Conservation (phyloP, 2,329 filamentous ascomycete species). For the Sporothrix mexicana region DNA sequence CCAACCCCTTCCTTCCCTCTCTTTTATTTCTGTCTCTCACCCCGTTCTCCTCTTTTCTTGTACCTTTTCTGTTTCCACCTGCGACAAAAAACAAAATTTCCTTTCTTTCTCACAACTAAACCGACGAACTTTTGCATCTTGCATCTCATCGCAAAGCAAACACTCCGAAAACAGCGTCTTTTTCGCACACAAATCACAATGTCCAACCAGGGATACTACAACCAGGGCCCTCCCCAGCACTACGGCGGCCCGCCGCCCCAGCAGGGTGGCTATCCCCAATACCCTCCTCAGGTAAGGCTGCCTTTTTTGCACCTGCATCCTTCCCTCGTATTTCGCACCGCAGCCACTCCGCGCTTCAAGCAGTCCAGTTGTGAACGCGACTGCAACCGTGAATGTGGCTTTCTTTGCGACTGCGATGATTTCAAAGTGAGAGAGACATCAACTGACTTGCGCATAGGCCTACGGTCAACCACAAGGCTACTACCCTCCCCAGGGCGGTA, state of each 20-base stretch:
- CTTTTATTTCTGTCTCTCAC: neutral
- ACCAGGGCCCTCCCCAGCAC: slow-evolving; percentile 44
- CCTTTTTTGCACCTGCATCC: neutral
- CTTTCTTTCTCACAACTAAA: slow-evolving; percentile 9
- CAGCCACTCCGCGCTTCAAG: neutral
- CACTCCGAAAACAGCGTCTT: neutral
- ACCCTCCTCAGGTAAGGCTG: slow-evolving; percentile 51
- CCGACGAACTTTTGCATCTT: neutral
- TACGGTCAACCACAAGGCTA: slow-evolving; percentile 47
- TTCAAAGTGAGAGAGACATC: neutral
- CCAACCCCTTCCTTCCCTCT: neutral
- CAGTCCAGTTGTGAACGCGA: neutral
- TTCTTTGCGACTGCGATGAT: neutral
- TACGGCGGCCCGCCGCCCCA: slow-evolving; percentile 37
- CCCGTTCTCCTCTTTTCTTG: slow-evolving; percentile 14
- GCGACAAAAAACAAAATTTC: neutral
- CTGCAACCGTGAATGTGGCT: neutral
- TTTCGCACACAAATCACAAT: slow-evolving; percentile 39
- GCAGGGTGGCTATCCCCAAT: slow-evolving; percentile 48
- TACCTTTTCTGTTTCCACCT: neutral
- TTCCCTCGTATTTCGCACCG: slow-evolving; percentile 8
- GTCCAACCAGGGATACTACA: slow-evolving; percentile 48
- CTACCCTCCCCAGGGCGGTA: slow-evolving; percentile 51
- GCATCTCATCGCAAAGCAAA: neutral
- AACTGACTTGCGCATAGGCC: slow-evolving; percentile 18